Percentiles rank a stretch among this genome's conserved stretches.
Evolutionary conservation across 768 basidiomycete species (phyloP).

Genomic region (Tylopilus vinaceipallidus): DNA sequence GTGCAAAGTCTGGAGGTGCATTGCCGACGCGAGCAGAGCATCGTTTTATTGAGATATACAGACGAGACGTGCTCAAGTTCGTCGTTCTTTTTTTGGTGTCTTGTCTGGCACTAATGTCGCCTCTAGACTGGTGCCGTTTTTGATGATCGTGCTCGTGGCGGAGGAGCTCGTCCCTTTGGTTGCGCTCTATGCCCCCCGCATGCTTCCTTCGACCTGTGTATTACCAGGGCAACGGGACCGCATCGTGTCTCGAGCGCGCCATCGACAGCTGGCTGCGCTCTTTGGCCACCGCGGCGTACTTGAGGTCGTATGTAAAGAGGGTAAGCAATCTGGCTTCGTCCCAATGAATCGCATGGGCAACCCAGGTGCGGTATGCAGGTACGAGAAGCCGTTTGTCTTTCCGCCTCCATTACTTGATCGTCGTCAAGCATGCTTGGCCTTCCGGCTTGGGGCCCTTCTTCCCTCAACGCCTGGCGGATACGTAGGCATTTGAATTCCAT

Average conservation of each 20-base stretch:
- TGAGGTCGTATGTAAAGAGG: slow-evolving; percentile 35
- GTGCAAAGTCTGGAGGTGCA: slow-evolving; percentile 57
- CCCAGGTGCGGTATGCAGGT: slow-evolving; percentile 57
- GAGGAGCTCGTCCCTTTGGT: slow-evolving; percentile 84
- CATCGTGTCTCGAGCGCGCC: slow-evolving; percentile 50
- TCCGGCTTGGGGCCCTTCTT: slow-evolving; percentile 37
- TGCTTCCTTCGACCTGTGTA: slow-evolving; percentile 85
- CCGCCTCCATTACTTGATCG: slow-evolving; percentile 13
- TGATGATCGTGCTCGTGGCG: slow-evolving; percentile 67
- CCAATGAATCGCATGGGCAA: slow-evolving; percentile 6
- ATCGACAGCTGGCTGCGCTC: slow-evolving; percentile 43
- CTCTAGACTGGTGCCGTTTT: slow-evolving; percentile 68
- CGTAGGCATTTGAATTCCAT: slow-evolving; percentile 40
- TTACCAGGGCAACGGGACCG: slow-evolving; percentile 77
- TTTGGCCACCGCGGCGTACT: slow-evolving; percentile 38
- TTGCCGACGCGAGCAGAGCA: slow-evolving; percentile 66
- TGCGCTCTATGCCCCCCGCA: slow-evolving; percentile 79
- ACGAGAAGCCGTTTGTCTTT: slow-evolving; percentile 23
- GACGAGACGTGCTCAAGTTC: slow-evolving; percentile 71
- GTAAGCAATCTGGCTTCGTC: slow-evolving; percentile 30
- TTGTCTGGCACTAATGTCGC: slow-evolving; percentile 4
- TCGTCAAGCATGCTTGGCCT: slow-evolving; percentile 41
- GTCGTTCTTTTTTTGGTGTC: slow-evolving; percentile 11
- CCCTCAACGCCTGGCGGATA: slow-evolving; percentile 35
- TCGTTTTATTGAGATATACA: slow-evolving; percentile 65